These are phyloP conservation scores for Iris pallida DNA, from an alignment of 116 monocot genomes.

Conservation along the genomic window DNA sequence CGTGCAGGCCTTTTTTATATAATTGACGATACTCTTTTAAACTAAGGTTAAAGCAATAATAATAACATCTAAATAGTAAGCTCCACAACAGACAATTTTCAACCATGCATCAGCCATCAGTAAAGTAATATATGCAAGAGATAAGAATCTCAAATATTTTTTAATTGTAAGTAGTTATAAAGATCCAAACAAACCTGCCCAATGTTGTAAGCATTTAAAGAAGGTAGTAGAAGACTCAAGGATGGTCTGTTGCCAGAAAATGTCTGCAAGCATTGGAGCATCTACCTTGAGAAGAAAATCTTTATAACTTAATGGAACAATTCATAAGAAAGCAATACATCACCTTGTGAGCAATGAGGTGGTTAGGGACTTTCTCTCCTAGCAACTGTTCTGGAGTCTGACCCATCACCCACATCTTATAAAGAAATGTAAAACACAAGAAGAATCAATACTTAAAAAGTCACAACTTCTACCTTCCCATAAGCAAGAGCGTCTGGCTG, in stretches of 20 bases:
- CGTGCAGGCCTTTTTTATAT: too few species aligned
- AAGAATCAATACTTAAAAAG: not conserved
- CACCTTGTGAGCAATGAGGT: conserved; percentile 96
- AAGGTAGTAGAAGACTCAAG: conserved; percentile 76
- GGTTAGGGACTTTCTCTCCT: conserved; percentile 53
- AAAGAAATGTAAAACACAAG: not conserved
- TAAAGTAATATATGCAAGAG: too few species aligned
- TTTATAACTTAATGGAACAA: not conserved
- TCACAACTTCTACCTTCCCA: conserved; percentile 60
- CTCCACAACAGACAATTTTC: too few species aligned
- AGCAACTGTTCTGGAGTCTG: conserved; percentile 71
- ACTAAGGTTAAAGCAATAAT: too few species aligned
- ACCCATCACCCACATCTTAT: conserved; percentile 1
- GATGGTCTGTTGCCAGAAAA: conserved; percentile 95
- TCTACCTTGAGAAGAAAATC: not conserved
- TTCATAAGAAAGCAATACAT: conserved; percentile 7
- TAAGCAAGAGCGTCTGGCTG: conserved; percentile 99
- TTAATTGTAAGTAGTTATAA: too few species aligned
- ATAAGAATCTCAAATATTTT: too few species aligned
- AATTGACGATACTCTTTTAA: too few species aligned
- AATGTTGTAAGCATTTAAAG: conserved; percentile 76
- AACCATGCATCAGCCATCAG: too few species aligned
- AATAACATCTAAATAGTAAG: too few species aligned
- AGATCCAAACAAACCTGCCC: conserved; percentile 54
- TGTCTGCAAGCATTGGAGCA: conserved; percentile 43